These are phyloP conservation scores for Neurospora sp. DNA, from an alignment of 495 filamentous ascomycete genomes.

Conservation along the genomic window DNA sequence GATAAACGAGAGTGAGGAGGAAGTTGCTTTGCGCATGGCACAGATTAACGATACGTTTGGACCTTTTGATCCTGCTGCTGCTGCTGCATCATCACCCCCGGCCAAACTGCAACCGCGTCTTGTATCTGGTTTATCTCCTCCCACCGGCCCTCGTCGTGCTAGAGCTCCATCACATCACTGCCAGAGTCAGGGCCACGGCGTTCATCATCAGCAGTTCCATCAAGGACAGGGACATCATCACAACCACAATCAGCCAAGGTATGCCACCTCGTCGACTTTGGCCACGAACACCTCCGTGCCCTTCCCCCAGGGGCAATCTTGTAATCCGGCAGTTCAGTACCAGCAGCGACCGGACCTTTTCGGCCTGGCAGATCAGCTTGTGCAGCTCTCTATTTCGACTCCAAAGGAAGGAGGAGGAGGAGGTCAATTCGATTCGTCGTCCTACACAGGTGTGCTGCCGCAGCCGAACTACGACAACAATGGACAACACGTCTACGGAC, in stretches of 20 bases:
- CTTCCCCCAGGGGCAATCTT: not conserved
- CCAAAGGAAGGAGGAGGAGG: not conserved
- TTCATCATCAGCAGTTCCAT: not conserved
- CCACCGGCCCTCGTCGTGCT: slow-evolving; percentile 5
- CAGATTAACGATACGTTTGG: slow-evolving; percentile 11
- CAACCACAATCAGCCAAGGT: not conserved
- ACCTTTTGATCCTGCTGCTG: slow-evolving; percentile 1
- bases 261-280: not conserved
- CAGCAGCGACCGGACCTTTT: not conserved
- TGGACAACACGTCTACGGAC: not conserved
- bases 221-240: not conserved
- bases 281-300: not conserved
- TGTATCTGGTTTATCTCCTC: not conserved
- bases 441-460: not conserved
- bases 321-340: not conserved
- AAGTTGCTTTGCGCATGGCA: slow-evolving; percentile 1
- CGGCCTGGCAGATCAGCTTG: not conserved
- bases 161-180: not conserved
- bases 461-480: not conserved
- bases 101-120: not conserved
- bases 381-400: not conserved
- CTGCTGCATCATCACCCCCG: not conserved
- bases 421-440: not conserved
- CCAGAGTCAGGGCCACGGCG: not conserved
- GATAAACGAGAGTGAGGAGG: not conserved